Conservation (phyloP, 2,329 filamentous ascomycete genomes). For the Microdochium trichocladiopsis region DNA sequence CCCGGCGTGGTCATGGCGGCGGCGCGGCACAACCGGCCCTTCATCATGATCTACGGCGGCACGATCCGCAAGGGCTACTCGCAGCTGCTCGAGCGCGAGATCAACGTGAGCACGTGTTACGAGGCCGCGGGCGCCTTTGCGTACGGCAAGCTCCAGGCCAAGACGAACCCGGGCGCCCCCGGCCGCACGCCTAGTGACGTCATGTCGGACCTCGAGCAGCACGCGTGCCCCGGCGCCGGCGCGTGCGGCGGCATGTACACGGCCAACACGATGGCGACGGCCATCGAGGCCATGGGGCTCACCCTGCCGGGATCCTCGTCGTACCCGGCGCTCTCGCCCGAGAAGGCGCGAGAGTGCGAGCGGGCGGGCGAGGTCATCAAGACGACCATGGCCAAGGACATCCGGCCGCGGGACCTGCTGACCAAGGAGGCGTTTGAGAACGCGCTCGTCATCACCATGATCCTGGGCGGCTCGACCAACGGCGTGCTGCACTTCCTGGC, state of each 20-base stretch:
- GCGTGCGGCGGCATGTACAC: slow-evolving; percentile 88
- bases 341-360: slow-evolving; percentile 82
- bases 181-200: slow-evolving; percentile 70
- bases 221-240: slow-evolving; percentile 70
- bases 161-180: slow-evolving; percentile 51
- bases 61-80: slow-evolving; percentile 86
- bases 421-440: slow-evolving; percentile 81
- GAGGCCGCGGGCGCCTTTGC: slow-evolving; percentile 79
- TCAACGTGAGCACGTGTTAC: slow-evolving; percentile 87
- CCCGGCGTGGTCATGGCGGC: slow-evolving; percentile 87
- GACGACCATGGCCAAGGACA: slow-evolving; percentile 73
- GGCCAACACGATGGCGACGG: slow-evolving; percentile 88
- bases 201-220: slow-evolving; percentile 71
- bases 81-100: slow-evolving; percentile 62
- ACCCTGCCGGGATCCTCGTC: slow-evolving; percentile 78
- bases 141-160: slow-evolving; percentile 70
- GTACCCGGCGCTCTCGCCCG: slow-evolving; percentile 71
- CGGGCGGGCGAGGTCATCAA: slow-evolving; percentile 74
- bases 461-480: slow-evolving; percentile 85
- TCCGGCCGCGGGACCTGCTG: slow-evolving; percentile 72
- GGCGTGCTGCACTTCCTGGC: slow-evolving; percentile 83
- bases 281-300: slow-evolving; percentile 83
- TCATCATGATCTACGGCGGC: slow-evolving; percentile 92
- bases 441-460: slow-evolving; percentile 84
- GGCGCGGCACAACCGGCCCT: slow-evolving; percentile 83